Evolutionary conservation across 345 rosid species (phyloP).

Genomic region (Moricandia moricandioides): DNA sequence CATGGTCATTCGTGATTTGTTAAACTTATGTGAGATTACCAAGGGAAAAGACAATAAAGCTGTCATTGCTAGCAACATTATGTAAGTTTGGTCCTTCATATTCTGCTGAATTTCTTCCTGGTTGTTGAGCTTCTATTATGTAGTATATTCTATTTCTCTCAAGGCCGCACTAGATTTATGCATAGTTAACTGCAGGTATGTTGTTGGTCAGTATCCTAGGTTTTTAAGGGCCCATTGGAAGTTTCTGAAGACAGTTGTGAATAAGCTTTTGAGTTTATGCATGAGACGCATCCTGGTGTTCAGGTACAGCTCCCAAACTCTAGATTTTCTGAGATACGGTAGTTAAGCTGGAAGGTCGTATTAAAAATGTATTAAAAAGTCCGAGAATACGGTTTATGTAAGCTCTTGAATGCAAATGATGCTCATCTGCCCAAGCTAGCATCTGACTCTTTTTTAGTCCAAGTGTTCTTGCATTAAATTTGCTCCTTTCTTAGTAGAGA

Average conservation of each 20-base stretch:
- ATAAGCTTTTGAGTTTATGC: constrained; percentile 98
- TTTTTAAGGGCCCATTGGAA: constrained; percentile 99
- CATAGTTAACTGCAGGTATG: constrained; percentile 64
- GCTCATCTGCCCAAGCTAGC: constrained; percentile 6
- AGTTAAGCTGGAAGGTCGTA: constrained; percentile 2
- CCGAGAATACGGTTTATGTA: background rate
- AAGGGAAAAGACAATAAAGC: constrained; percentile 99
- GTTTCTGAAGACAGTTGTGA: constrained; percentile 96
- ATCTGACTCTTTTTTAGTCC: background rate
- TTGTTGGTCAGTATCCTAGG: constrained; percentile 98
- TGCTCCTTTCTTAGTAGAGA: background rate
- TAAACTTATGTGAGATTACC: constrained; percentile 94
- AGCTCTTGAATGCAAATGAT: background rate
- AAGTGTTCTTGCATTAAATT: constrained; percentile 1
- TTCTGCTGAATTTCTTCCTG: background rate
- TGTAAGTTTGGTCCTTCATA: constrained; percentile 54
- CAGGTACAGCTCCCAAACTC: constrained; percentile 55
- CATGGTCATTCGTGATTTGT: constrained; percentile 93
- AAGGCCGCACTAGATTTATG: background rate
- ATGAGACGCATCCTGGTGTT: constrained; percentile 99
- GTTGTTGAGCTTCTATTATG: background rate
- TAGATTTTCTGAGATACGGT: background rate
- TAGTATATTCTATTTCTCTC: background rate
- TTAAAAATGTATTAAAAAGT: background rate
- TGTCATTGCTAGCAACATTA: constrained; percentile 96